These are phyloP conservation scores for Haplosporangium gracile DNA, from an alignment of 192 early-diverging fungal species.

Conservation along the genomic window DNA sequence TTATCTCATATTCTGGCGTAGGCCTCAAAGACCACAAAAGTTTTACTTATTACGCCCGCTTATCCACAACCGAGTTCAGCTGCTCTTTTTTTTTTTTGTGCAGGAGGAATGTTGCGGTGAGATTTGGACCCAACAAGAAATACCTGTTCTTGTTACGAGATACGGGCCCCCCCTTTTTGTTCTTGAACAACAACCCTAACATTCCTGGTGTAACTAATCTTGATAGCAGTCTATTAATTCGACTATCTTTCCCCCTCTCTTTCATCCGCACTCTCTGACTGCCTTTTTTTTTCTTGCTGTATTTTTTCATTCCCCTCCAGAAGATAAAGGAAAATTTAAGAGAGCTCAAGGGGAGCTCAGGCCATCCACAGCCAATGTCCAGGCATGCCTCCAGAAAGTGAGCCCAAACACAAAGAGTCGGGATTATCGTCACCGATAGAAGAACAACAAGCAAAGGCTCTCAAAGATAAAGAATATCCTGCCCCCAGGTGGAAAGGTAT, in stretches of 20 bases:
- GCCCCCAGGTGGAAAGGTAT: background rate
- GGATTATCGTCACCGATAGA: conserved; percentile 37
- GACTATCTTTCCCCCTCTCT: background rate
- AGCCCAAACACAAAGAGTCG: conserved; percentile 33
- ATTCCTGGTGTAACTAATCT: background rate
- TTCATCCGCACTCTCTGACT: background rate
- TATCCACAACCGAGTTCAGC: background rate
- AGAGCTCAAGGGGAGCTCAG: conserved; percentile 35
- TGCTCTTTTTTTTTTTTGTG: background rate
- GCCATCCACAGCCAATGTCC: conserved; percentile 29
- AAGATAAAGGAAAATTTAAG: conserved; percentile 40
- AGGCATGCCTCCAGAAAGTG: conserved; percentile 14
- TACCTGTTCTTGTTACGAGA: background rate
- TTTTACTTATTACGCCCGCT: background rate
- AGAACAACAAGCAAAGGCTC: background rate
- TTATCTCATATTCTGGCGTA: background rate
- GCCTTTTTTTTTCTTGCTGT: too few relatives aligned
- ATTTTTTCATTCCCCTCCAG: conserved; percentile 10
- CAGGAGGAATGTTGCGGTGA: background rate
- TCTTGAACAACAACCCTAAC: background rate
- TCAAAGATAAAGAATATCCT: conserved; percentile 5
- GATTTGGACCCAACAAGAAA: background rate
- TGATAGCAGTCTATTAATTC: background rate
- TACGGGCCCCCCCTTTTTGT: background rate
- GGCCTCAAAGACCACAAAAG: background rate